Conservation (phyloP, 345 rosid species). For the Melastoma malabathricum region DNA sequence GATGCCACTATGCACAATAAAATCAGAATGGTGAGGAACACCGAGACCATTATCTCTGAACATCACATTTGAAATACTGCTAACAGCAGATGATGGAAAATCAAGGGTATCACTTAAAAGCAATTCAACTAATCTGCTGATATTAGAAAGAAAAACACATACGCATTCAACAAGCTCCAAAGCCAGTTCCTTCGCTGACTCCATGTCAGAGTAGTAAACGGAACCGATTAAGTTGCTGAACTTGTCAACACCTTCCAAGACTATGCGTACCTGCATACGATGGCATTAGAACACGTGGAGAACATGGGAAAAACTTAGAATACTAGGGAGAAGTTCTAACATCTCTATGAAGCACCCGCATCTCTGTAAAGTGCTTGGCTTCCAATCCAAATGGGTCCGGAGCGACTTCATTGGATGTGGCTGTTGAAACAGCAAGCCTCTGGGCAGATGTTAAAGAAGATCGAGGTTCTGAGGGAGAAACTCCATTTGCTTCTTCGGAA, state of each 20-base stretch:
- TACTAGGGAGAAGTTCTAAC: conserved; percentile 26
- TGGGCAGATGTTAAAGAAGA: conserved; percentile 84
- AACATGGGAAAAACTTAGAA: conserved; percentile 2
- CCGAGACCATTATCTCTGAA: too few relatives aligned
- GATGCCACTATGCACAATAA: too few relatives aligned
- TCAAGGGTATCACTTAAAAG: neutral
- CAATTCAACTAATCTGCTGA: neutral
- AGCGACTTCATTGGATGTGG: conserved; percentile 43
- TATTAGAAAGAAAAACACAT: neutral
- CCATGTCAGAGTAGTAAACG: conserved; percentile 75
- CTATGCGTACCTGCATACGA: conserved; percentile 74
- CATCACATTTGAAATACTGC: too few relatives aligned
- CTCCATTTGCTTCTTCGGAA: conserved; percentile 58
- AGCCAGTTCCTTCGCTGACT: conserved; percentile 74
- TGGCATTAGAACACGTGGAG: conserved; percentile 12
- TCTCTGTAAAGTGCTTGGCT: conserved; percentile 86
- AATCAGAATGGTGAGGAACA: too few relatives aligned
- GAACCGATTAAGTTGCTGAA: conserved; percentile 92
- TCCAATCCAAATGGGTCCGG: conserved; percentile 78
- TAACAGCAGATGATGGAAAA: too few relatives aligned
- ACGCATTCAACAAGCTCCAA: conserved; percentile 91
- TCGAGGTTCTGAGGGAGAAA: conserved; percentile 39
- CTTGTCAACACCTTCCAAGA: conserved; percentile 93
- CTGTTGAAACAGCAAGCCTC: conserved; percentile 63
- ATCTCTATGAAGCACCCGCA: conserved; percentile 73